A percentile compares a stretch with the other conserved stretches of the same genome.
Evolutionary conservation across 768 basidiomycete species (phyloP).

Genomic region (Rhodotorula babjevae): DNA sequence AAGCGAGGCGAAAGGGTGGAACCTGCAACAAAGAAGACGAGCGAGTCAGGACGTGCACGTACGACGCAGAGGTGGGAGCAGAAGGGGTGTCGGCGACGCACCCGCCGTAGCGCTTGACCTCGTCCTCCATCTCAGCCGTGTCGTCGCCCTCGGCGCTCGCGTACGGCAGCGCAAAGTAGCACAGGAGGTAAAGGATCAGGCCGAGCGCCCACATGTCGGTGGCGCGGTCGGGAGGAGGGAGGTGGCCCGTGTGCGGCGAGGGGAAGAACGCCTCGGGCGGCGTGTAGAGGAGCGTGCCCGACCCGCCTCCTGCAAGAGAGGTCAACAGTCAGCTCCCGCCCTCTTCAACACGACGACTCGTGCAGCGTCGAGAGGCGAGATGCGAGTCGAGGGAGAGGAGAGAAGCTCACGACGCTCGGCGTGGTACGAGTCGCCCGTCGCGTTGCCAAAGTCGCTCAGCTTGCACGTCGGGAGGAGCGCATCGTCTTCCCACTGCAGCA

Average conservation of each 20-base stretch:
- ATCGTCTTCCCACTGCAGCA: slow-evolving; percentile 37
- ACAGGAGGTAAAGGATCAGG: slow-evolving; percentile 49
- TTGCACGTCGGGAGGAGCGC: slow-evolving; percentile 45
- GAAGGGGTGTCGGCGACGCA: slow-evolving; percentile 12
- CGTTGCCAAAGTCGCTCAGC: slow-evolving; percentile 48
- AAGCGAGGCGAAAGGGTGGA: slow-evolving; percentile 9
- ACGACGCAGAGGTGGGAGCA: too few relatives aligned
- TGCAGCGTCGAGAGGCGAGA: too few relatives aligned
- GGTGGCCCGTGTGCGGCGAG: slow-evolving; percentile 2
- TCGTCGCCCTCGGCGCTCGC: slow-evolving; percentile 43
- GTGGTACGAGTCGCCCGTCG: slow-evolving; percentile 42
- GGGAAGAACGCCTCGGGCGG: slow-evolving; percentile 23
- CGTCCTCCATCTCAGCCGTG: slow-evolving; percentile 43
- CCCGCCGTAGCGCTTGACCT: slow-evolving; percentile 47
- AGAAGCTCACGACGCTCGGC: slow-evolving; percentile 43
- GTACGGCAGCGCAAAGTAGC: slow-evolving; percentile 49
- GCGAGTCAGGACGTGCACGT: not conserved
- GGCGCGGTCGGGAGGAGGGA: slow-evolving; percentile 45
- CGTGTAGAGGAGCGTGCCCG: slow-evolving; percentile 33
- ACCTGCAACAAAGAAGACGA: not conserved
- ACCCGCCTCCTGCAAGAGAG: slow-evolving; percentile 17
- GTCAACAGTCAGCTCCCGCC: too few relatives aligned
- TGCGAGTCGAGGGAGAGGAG: not conserved
- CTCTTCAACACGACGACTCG: too few relatives aligned
- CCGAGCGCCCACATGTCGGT: slow-evolving; percentile 50